Evolutionary conservation across 768 basidiomycete genomes (phyloP).

Genomic region (Naganishia onofrii): DNA sequence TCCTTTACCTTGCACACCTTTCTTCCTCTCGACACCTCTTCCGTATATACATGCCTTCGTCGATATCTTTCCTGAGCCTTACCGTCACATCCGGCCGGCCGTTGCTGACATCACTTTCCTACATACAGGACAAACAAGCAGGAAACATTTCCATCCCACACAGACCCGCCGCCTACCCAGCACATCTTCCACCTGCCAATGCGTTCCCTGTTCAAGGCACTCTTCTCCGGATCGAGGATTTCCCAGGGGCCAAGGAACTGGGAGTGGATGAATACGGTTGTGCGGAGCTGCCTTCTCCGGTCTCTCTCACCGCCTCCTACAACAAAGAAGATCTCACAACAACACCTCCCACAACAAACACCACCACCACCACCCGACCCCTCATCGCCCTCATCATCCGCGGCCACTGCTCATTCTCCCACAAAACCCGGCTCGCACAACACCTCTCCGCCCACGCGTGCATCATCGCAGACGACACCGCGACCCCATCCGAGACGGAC

Average conservation of each 20-base stretch:
- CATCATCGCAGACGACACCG: constrained; percentile 82
- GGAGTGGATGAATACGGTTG: constrained; percentile 28
- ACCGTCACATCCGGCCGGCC: too few species aligned
- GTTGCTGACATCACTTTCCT: too few species aligned
- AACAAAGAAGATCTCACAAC: too few species aligned
- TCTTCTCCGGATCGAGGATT: constrained; percentile 21
- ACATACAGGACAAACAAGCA: constrained; percentile 17
- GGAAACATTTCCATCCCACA: constrained; percentile 45
- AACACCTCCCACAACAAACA: not conserved
- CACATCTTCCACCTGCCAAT: constrained; percentile 26
- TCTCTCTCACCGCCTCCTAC: not conserved
- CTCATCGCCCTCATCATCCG: constrained; percentile 81
- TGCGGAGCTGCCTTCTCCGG: not conserved
- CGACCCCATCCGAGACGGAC: constrained; percentile 54
- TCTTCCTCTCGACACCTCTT: too few species aligned
- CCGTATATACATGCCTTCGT: not conserved
- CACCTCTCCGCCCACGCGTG: constrained; percentile 78
- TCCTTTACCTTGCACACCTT: not conserved
- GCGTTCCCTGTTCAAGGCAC: constrained; percentile 22
- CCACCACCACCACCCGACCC: not conserved
- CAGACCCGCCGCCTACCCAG: constrained; percentile 48
- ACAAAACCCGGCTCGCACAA: constrained; percentile 70
- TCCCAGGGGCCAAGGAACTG: constrained; percentile 7
- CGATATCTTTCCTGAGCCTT: too few species aligned
- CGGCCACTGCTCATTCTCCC: constrained; percentile 84